These are phyloP conservation scores for Cruciata laevipes DNA, from an alignment of 257 asterid species.

Conservation along the genomic window DNA sequence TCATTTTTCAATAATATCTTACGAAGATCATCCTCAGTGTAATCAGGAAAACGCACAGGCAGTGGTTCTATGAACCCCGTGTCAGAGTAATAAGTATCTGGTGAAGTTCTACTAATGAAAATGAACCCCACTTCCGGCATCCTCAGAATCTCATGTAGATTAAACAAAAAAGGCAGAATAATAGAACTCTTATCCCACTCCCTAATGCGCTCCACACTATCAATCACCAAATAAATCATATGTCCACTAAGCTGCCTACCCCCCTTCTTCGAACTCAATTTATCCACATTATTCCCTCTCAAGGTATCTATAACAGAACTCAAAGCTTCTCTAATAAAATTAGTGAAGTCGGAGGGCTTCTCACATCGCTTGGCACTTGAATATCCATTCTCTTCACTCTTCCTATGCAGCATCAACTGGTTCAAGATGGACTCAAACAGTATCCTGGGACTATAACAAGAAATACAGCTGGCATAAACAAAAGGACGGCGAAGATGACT, in stretches of 20 bases:
- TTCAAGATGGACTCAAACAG: conserved; percentile 80
- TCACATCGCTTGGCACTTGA: conserved; percentile 74
- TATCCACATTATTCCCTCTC: conserved; percentile 32
- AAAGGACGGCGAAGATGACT: conserved; percentile 68
- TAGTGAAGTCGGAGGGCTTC: conserved; percentile 79
- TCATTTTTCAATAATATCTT: conserved; percentile 60
- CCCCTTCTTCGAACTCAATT: conserved; percentile 42
- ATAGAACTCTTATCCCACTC: conserved; percentile 71
- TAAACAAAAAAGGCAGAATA: conserved; percentile 58
- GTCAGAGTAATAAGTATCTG: conserved; percentile 60
- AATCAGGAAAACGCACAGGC: conserved; percentile 76
- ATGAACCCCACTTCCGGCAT: conserved; percentile 81
- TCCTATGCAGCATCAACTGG: conserved; percentile 80
- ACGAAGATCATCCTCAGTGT: conserved; percentile 70
- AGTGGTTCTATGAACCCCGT: conserved; percentile 70
- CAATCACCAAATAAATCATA: conserved; percentile 83
- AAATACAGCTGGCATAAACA: conserved; percentile 60
- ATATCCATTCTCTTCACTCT: conserved; percentile 54
- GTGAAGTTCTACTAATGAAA: conserved; percentile 66
- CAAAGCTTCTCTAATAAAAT: conserved; percentile 68
- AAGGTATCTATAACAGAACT: conserved; percentile 35
- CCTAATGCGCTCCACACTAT: conserved; percentile 57
- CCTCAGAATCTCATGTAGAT: conserved; percentile 57
- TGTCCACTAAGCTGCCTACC: conserved; percentile 42
- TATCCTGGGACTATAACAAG: conserved; percentile 69